Conservation (phyloP, 306 rosid genomes). For the Begonia loranthoides region DNA sequence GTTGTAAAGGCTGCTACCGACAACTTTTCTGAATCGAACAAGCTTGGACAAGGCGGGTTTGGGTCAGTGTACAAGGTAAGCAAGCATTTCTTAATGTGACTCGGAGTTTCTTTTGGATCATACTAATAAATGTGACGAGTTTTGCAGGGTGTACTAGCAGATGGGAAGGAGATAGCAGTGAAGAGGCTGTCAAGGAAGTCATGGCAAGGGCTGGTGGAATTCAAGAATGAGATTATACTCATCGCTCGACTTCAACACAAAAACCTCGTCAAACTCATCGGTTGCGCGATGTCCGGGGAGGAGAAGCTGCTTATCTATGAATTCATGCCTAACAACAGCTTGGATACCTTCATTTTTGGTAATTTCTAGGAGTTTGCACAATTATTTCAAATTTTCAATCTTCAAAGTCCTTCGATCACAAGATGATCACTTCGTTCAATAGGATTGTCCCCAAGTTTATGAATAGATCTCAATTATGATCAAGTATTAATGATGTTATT, state of each 20-base stretch:
- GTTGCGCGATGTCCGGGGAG: slow-evolving; percentile 21
- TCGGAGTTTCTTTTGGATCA: neutral
- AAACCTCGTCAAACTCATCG: slow-evolving; percentile 29
- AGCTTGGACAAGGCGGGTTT: slow-evolving; percentile 60
- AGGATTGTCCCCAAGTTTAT: no score
- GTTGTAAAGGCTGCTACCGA: slow-evolving; percentile 6
- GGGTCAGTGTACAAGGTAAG: slow-evolving; percentile 40
- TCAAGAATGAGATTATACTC: slow-evolving; percentile 32
- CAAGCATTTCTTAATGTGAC: neutral
- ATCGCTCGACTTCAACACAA: slow-evolving; percentile 37
- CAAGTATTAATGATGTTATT: no score
- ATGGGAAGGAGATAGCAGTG: slow-evolving; percentile 29
- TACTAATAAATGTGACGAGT: neutral
- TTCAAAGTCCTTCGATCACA: no score
- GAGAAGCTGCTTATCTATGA: slow-evolving; percentile 32
- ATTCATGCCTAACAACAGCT: slow-evolving; percentile 39
- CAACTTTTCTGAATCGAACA: slow-evolving; percentile 28
- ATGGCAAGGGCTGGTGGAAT: slow-evolving; percentile 34
- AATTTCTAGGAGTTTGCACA: neutral
- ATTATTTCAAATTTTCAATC: neutral
- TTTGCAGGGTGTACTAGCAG: slow-evolving; percentile 17
- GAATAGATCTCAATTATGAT: no score
- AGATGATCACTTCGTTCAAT: no score
- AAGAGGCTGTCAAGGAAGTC: slow-evolving; percentile 35
- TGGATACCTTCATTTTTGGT: slow-evolving; percentile 32